Percentiles rank a stretch among this genome's conserved stretches.
These are phyloP conservation scores for Nicotiana rustica DNA, from an alignment of 305 asterid genomes.

Conservation along the genomic window DNA sequence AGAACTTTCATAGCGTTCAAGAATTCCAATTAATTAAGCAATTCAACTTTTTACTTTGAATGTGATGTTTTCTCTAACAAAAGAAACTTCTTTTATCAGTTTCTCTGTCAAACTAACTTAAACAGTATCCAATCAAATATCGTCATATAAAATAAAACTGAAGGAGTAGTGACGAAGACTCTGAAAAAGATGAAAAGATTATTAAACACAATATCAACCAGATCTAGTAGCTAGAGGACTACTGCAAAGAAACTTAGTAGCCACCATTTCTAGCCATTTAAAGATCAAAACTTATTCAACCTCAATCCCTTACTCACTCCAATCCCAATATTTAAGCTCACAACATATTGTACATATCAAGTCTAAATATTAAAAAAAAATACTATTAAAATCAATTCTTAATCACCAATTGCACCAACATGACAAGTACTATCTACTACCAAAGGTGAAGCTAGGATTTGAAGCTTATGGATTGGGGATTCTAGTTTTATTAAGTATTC, in stretches of 20 bases:
- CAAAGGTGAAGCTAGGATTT: neutral
- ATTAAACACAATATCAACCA: constrained; percentile 4
- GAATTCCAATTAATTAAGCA: neutral
- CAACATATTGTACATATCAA: neutral
- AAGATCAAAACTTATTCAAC: constrained; percentile 25
- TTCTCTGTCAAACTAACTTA: constrained; percentile 8
- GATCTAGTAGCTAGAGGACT: neutral
- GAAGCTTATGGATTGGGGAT: too few species aligned
- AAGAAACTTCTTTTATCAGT: neutral
- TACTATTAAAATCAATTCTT: neutral
- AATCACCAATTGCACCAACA: neutral
- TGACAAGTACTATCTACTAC: neutral
- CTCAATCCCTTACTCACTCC: neutral
- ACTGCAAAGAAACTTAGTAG: neutral
- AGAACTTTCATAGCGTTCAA: neutral
- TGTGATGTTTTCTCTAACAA: neutral
- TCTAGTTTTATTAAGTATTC: too few species aligned
- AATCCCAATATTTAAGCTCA: neutral
- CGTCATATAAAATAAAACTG: neutral
- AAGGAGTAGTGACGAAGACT: neutral
- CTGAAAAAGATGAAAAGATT: neutral
- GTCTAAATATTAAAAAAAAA: neutral
- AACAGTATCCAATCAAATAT: neutral
- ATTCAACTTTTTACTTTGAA: neutral
- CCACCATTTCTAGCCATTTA: neutral